Base-by-base conservation (phyloP, 139 green algal genomes). In the Pleodorina starrii region DNA sequence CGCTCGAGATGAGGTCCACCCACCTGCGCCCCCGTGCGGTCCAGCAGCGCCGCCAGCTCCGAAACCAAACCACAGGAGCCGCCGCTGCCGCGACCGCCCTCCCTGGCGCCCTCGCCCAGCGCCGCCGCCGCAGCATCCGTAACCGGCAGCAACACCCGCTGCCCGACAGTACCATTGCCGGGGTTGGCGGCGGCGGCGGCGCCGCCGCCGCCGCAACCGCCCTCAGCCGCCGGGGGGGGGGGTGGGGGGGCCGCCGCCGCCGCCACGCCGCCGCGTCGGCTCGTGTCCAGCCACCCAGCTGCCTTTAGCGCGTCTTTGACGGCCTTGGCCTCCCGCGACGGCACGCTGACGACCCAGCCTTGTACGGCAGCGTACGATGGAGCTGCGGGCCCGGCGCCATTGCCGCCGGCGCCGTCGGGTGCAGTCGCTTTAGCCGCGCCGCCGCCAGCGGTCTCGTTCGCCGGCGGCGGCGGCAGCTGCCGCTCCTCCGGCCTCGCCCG, bases 261-360 rank as follows among this genome's bases (percentile, higher is more conserved):
- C 29, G 9, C 7, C 60, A n/a, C 42, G 36, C 79, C 79, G 40
- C 79, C 43, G 21, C 81, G 42, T 1, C 81, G 40, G 43, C 44
- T 23, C 5, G 32, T 19, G 75, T 96, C 88, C 72, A 96, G 86
- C 89, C 80, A 93, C n/a, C 86, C 79, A 2, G 44, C 38, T 4
- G 71, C 77, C 66, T 94, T 95, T 17, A 96, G 75, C 27, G 80
- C 90, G 80, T 96, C 94, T 59, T 96, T 96, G 6, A 94, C 82
- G 1, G n/a, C 74, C 87, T 96, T 96, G 42, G 94, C 93, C 38
- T 82, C 29, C 23, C 2, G 9, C 9, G 36, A 85, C 2, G 71
- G 82, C 21, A 93, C 88, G 48, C 76, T 46, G 63, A 91, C 43
- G 57, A 87, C 86, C 86, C 86, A 91, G 43, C 84, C 78, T 2